Percentiles rank a stretch among this genome's conserved stretches.
These are phyloP conservation scores for Aspergillus campestris DNA, from an alignment of 495 filamentous ascomycete genomes.

Conservation along the genomic window DNA sequence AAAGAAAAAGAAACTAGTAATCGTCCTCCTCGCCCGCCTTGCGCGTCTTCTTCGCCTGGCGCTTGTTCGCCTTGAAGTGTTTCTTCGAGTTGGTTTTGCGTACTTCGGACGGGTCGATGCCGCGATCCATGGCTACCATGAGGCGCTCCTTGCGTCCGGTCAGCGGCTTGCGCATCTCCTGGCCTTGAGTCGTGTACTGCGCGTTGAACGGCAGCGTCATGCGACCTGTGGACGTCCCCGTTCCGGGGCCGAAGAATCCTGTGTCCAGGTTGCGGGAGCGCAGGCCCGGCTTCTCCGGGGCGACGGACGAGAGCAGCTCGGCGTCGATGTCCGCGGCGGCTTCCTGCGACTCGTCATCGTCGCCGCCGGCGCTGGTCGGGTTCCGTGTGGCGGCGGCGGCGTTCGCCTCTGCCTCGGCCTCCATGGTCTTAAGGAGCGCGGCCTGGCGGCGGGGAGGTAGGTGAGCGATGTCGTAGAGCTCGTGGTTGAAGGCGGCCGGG, in stretches of 20 bases:
- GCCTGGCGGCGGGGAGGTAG: slow-evolving; percentile 63
- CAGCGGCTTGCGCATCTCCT: slow-evolving; percentile 54
- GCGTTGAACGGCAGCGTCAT: slow-evolving; percentile 77
- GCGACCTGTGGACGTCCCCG: slow-evolving; percentile 50
- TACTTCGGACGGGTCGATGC: slow-evolving; percentile 76
- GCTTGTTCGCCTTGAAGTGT: slow-evolving; percentile 85
- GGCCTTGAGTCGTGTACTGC: slow-evolving; percentile 76
- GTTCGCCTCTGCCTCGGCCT: slow-evolving; percentile 27
- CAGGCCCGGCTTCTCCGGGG: slow-evolving; percentile 38
- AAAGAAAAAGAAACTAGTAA: slow-evolving; percentile 19
- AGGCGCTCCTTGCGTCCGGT: slow-evolving; percentile 76
- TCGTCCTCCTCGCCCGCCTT: slow-evolving; percentile 32
- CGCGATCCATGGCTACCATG: slow-evolving; percentile 78
- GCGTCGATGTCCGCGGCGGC: slow-evolving; percentile 22
- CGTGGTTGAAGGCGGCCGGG: slow-evolving; percentile 69
- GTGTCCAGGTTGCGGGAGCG: slow-evolving; percentile 75
- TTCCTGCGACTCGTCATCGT: slow-evolving; percentile 33
- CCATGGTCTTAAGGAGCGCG: slow-evolving; percentile 38
- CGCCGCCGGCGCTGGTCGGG: slow-evolving; percentile 13
- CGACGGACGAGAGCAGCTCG: slow-evolving; percentile 12
- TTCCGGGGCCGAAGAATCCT: slow-evolving; percentile 68
- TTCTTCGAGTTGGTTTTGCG: slow-evolving; percentile 68
- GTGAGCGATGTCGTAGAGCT: slow-evolving; percentile 73
- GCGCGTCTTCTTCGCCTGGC: slow-evolving; percentile 49
- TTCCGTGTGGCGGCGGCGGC: slow-evolving; percentile 19